Percentiles rank a stretch among this genome's conserved stretches.
These are phyloP conservation scores for Whalleya microplaca DNA, from an alignment of 2,329 filamentous ascomycete species.

Conservation along the genomic window DNA sequence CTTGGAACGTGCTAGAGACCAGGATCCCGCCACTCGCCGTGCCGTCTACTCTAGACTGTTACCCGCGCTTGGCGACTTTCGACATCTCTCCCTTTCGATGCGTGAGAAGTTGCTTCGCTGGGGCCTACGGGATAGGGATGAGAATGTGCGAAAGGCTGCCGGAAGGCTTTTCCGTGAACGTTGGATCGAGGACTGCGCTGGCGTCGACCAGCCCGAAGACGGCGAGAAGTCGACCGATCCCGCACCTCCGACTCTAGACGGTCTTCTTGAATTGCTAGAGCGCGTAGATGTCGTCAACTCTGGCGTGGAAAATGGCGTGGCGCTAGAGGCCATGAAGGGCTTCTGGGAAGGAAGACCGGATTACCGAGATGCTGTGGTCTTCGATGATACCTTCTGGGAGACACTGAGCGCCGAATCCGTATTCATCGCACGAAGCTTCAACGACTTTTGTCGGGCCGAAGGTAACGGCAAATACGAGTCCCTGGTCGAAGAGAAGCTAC, in stretches of 20 bases:
- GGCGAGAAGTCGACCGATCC: constrained; percentile 59
- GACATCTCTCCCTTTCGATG: constrained; percentile 90
- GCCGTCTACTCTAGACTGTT: constrained; percentile 86
- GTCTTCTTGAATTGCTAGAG: constrained; percentile 86
- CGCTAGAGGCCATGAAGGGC: constrained; percentile 89
- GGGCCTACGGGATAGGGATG: constrained; percentile 92
- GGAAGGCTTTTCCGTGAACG: constrained; percentile 87
- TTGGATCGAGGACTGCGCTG: constrained; percentile 97
- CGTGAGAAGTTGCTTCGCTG: constrained; percentile 93
- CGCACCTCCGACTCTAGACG: constrained; percentile 74
- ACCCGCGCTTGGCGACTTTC: constrained; percentile 89
- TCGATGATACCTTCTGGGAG: constrained; percentile 79
- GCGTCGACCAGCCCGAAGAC: constrained; percentile 62
- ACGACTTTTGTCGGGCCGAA: constrained; percentile 83
- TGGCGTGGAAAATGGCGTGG: constrained; percentile 86
- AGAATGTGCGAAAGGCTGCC: constrained; percentile 90
- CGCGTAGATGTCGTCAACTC: constrained; percentile 92
- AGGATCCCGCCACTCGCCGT: constrained; percentile 81
- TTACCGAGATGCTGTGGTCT: constrained; percentile 72
- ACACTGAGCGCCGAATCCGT: constrained; percentile 82
- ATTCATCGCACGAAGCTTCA: constrained; percentile 91
- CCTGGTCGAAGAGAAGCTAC: constrained; percentile 88
- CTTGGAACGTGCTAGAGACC: constrained; percentile 86
- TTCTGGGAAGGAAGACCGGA: constrained; percentile 95
- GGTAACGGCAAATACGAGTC: constrained; percentile 74